These are phyloP conservation scores for Silene vulgaris DNA, from an alignment of 179 eudicot species.

Conservation along the genomic window DNA sequence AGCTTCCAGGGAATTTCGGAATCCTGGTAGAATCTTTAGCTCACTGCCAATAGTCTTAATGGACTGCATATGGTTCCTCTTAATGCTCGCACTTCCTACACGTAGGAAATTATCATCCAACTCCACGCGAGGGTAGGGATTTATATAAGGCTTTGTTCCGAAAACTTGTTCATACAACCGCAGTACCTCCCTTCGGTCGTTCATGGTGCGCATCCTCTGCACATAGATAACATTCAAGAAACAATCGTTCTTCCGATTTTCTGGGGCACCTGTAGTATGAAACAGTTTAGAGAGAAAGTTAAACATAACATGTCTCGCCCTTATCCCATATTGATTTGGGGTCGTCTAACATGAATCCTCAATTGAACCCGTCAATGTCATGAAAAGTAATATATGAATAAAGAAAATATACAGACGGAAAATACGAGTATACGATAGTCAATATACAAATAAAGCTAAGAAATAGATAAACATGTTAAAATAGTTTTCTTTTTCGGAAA, in stretches of 20 bases:
- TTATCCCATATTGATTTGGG: too few relatives aligned
- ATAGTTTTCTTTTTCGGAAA: too few relatives aligned
- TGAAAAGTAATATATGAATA: too few relatives aligned
- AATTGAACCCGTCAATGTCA: too few relatives aligned
- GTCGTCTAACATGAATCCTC: too few relatives aligned
- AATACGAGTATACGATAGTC: too few relatives aligned
- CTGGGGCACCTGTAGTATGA: conserved; percentile 48
- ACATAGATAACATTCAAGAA: conserved; percentile 73
- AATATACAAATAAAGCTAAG: too few relatives aligned
- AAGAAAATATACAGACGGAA: too few relatives aligned
- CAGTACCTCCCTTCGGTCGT: conserved; percentile 62
- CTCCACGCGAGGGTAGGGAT: conserved; percentile 66
- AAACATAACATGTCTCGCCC: too few relatives aligned
- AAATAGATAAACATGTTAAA: too few relatives aligned
- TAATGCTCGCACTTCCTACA: conserved; percentile 52
- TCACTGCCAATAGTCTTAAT: conserved; percentile 36
- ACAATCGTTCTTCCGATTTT: conserved; percentile 43
- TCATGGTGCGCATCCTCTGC: conserved; percentile 86
- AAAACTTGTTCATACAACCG: conserved; percentile 63
- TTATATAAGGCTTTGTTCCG: conserved; percentile 49
- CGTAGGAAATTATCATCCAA: conserved; percentile 48
- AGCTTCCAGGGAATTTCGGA: conserved; percentile 71
- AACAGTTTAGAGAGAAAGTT: conserved; percentile 3
- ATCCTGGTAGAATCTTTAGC: conserved; percentile 64
- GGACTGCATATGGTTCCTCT: conserved; percentile 47